These are phyloP conservation scores for Aleurites moluccanus DNA, from an alignment of 441 rosid genomes.

Conservation along the genomic window DNA sequence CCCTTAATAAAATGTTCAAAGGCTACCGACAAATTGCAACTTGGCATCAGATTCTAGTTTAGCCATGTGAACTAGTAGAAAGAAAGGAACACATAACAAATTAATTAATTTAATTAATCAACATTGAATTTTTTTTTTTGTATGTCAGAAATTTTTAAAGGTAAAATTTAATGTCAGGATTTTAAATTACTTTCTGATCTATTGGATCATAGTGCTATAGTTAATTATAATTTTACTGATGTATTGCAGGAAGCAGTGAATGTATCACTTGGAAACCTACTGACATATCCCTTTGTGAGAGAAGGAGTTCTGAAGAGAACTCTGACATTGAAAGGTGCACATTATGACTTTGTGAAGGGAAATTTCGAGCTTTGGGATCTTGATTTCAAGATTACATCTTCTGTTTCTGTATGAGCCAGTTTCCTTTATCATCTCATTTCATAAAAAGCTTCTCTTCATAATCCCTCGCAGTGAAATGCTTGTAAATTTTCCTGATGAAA, in stretches of 20 bases:
- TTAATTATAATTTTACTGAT: background rate
- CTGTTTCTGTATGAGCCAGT: slow-evolving; percentile 30
- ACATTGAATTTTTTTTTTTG: too few species aligned
- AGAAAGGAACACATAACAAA: background rate
- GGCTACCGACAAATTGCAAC: slow-evolving; percentile 6
- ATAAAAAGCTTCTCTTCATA: background rate
- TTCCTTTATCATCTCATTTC: background rate
- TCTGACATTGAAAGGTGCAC: slow-evolving; percentile 69
- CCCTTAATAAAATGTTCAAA: background rate
- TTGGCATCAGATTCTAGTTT: slow-evolving; percentile 15
- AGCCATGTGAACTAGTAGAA: slow-evolving; percentile 17
- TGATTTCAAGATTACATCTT: slow-evolving; percentile 55
- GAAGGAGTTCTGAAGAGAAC: slow-evolving; percentile 57
- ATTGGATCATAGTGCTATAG: too few species aligned
- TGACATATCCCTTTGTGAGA: slow-evolving; percentile 91
- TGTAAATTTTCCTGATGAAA: slow-evolving; percentile 19
- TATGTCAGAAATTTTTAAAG: too few species aligned
- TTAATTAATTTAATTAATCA: too few species aligned
- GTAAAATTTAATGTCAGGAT: too few species aligned
- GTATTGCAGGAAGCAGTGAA: slow-evolving; percentile 85
- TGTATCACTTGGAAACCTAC: slow-evolving; percentile 81
- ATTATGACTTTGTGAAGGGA: slow-evolving; percentile 82
- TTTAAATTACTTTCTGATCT: too few species aligned
- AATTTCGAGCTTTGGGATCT: slow-evolving; percentile 81
- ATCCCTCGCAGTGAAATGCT: slow-evolving; percentile 8